These are phyloP conservation scores for Melampsora americana DNA, from an alignment of 1,284 basidiomycete genomes.

Conservation along the genomic window DNA sequence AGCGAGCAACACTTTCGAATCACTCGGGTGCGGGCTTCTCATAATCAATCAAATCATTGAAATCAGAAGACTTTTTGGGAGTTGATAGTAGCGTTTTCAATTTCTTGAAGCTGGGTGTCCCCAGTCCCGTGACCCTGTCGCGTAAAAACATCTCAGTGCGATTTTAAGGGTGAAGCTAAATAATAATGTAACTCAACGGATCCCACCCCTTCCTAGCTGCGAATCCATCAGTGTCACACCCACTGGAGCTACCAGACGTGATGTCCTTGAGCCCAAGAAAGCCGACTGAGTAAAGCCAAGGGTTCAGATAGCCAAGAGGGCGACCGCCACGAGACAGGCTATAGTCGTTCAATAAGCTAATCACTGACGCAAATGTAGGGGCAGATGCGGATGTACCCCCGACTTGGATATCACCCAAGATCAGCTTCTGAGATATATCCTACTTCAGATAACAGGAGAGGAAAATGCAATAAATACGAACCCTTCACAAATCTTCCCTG, in stretches of 20 bases:
- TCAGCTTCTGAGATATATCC: neutral
- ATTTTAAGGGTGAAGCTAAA: neutral
- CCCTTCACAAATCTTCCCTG: constrained; percentile 44
- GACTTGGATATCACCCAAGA: constrained; percentile 48
- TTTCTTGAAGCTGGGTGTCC: constrained; percentile 33
- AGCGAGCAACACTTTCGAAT: no score
- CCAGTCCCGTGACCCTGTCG: constrained; percentile 38
- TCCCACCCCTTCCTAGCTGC: constrained; percentile 36
- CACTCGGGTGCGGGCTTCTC: no score
- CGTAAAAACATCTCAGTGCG: neutral
- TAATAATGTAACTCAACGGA: constrained; percentile 28
- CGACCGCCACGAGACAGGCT: constrained; percentile 57
- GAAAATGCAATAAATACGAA: neutral
- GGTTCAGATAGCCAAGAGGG: constrained; percentile 60
- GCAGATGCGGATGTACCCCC: constrained; percentile 62
- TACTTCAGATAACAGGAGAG: neutral
- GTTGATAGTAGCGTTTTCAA: constrained; percentile 18
- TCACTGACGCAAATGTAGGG: constrained; percentile 60
- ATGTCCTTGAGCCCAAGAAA: constrained; percentile 59
- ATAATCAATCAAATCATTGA: no score
- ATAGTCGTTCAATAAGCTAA: constrained; percentile 63
- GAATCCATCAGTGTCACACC: constrained; percentile 45
- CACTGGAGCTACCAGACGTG: constrained; percentile 55
- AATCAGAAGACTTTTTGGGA: neutral
- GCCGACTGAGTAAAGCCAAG: constrained; percentile 56